Evolutionary conservation across 306 rosid genomes (phyloP).

Genomic region (Crotalaria pallida): DNA sequence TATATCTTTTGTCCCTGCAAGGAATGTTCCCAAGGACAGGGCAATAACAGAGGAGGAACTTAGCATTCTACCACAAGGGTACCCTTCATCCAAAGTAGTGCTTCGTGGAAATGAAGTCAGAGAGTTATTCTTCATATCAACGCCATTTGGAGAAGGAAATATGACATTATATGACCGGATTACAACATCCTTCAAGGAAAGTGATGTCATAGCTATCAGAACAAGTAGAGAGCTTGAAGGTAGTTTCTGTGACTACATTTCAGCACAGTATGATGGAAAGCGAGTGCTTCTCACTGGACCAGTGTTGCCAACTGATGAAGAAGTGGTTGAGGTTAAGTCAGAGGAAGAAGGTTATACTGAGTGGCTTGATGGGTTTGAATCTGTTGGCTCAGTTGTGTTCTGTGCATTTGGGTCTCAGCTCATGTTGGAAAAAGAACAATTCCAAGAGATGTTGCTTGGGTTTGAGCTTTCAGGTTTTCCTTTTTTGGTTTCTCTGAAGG

Average conservation of each 20-base stretch:
- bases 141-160: conserved; percentile 42
- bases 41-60: conserved; percentile 35
- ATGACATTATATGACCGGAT: conserved; percentile 28
- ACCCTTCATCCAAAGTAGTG: conserved; percentile 45
- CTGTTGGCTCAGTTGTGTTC: conserved; percentile 29
- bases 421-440: conserved; percentile 35
- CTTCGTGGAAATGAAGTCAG: conserved; percentile 33
- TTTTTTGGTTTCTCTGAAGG: conserved; percentile 43
- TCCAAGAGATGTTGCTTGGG: conserved; percentile 49
- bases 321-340: not conserved
- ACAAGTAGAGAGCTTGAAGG: conserved; percentile 49
- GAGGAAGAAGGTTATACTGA: conserved; percentile 26
- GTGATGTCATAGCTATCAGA: conserved; percentile 46
- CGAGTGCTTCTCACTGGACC: conserved; percentile 43
- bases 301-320: conserved; percentile 14
- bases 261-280: conserved; percentile 19
- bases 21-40: conserved; percentile 20
- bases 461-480: conserved; percentile 46
- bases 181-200: conserved; percentile 1
- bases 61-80: conserved; percentile 34
- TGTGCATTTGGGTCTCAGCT: conserved; percentile 62
- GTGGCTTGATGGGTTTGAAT: conserved; percentile 35
- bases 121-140: conserved; percentile 18
- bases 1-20: conserved; percentile 14
- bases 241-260: conserved; percentile 35